A percentile compares a stretch with the other conserved stretches of the same genome.
Evolutionary conservation across 1,284 basidiomycete genomes (phyloP).

Genomic region (Cystobasidium sp.): DNA sequence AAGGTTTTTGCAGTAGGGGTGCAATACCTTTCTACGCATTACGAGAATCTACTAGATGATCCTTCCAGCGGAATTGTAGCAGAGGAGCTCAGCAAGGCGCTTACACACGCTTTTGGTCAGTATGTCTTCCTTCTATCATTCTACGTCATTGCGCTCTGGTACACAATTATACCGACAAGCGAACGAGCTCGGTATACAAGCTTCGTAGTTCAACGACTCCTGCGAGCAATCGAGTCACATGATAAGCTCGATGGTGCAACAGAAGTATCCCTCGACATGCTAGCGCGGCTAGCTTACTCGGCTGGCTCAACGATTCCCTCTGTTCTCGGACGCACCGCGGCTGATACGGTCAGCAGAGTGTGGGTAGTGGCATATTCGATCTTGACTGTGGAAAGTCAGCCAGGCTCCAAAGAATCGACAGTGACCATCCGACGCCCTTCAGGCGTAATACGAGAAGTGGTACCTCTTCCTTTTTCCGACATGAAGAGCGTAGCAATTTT

Average conservation of each 20-base stretch:
- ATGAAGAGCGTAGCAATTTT: background rate
- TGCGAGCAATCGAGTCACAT: constrained; percentile 82
- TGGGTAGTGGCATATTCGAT: constrained; percentile 89
- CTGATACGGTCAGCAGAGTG: constrained; percentile 62
- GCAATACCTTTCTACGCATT: constrained; percentile 92
- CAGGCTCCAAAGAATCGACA: constrained; percentile 84
- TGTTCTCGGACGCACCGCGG: background rate
- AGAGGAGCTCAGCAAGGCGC: constrained; percentile 60
- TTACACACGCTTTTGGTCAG: constrained; percentile 87
- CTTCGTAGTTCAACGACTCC: constrained; percentile 84
- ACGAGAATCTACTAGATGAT: constrained; percentile 58
- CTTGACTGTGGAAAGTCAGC: constrained; percentile 77
- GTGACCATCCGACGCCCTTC: constrained; percentile 84
- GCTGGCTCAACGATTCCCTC: background rate
- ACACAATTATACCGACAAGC: constrained; percentile 82
- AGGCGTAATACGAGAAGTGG: constrained; percentile 61
- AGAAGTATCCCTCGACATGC: constrained; percentile 97
- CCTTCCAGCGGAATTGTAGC: constrained; percentile 53
- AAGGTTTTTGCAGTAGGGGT: constrained; percentile 94
- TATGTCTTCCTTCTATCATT: constrained; percentile 94
- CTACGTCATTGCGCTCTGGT: constrained; percentile 94
- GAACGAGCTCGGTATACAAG: constrained; percentile 82
- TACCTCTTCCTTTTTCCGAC: background rate
- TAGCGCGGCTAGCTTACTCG: constrained; percentile 87
- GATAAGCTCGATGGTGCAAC: constrained; percentile 82